These are phyloP conservation scores for Chytriomyces sp. DNA, from an alignment of 192 early-diverging fungal species.

Conservation along the genomic window DNA sequence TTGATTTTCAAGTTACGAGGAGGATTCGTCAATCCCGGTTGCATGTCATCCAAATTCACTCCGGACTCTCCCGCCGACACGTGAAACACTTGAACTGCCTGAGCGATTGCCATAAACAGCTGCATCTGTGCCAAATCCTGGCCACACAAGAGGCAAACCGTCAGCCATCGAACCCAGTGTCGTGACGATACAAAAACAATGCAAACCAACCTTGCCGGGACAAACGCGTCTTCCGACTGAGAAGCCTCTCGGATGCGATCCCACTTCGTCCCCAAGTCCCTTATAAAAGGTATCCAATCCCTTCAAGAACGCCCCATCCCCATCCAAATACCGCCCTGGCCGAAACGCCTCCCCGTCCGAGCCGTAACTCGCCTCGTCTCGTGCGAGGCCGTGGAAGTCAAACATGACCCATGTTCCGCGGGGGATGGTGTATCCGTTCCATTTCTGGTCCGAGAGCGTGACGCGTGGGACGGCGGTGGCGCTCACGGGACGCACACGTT, in stretches of 20 bases:
- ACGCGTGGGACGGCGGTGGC: slow-evolving; percentile 9
- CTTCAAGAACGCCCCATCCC: background rate
- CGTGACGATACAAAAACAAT: background rate
- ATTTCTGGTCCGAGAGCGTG: background rate
- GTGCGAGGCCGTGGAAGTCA: slow-evolving; percentile 5
- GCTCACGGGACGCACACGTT: slow-evolving; percentile 15
- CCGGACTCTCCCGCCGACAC: background rate
- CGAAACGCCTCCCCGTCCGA: background rate
- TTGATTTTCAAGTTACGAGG: background rate
- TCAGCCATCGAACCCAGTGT: background rate
- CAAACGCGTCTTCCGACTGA: slow-evolving; percentile 7
- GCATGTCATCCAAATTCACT: slow-evolving; percentile 9
- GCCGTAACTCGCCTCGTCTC: background rate
- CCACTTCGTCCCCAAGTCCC: background rate
- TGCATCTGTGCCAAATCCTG: slow-evolving; percentile 17
- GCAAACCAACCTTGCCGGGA: slow-evolving; percentile 4
- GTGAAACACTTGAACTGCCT: background rate
- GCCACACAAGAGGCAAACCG: background rate
- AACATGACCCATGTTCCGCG: slow-evolving; percentile 8
- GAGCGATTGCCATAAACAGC: slow-evolving; percentile 6
- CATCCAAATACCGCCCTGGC: slow-evolving; percentile 1
- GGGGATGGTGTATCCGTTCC: background rate
- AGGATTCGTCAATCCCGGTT: slow-evolving; percentile 13
- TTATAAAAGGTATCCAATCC: background rate
- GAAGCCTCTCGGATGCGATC: slow-evolving; percentile 8